phyloP scores from a whole-genome alignment of 1,284 basidiomycete genomes.

The Ganoderma lucidum region DNA sequence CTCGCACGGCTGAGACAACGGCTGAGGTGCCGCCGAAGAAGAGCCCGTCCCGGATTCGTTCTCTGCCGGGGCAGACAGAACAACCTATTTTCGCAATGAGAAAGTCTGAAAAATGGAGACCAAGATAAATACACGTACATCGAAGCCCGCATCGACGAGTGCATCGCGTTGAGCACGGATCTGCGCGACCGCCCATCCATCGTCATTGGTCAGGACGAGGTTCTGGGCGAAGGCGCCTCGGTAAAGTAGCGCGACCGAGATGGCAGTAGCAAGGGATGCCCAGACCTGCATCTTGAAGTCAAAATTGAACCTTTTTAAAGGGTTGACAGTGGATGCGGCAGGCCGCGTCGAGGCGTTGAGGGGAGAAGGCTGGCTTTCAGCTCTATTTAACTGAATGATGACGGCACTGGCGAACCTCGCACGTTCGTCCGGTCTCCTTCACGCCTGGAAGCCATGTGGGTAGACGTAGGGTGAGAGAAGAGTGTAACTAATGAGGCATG shows the following conservation, averaged over 20 bases:
- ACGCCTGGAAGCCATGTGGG: background rate
- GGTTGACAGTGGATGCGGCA: too few relatives aligned
- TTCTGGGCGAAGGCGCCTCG: conserved; percentile 21
- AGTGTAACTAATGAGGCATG: background rate
- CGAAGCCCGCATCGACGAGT: conserved; percentile 48
- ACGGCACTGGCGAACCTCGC: background rate
- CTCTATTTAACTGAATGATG: background rate
- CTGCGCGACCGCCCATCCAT: conserved; percentile 61
- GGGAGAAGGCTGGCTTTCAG: background rate
- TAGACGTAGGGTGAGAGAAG: background rate
- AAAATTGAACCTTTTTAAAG: background rate
- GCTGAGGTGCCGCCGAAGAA: conserved; percentile 34
- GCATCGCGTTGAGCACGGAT: conserved; percentile 54
- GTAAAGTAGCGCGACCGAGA: conserved; percentile 9
- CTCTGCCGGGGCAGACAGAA: conserved; percentile 50
- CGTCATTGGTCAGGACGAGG: conserved; percentile 53
- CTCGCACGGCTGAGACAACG: conserved; percentile 47
- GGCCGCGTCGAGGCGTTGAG: background rate
- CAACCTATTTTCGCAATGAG: conserved; percentile 39
- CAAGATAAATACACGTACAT: conserved; percentile 42
- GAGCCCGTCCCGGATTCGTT: conserved; percentile 53
- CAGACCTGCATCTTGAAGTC: conserved; percentile 11
- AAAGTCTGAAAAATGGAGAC: background rate
- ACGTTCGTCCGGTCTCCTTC: background rate
- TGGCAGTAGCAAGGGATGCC: conserved; percentile 9